Conservation (phyloP, 164 flowering plant species). For the Umbellularia californica region DNA sequence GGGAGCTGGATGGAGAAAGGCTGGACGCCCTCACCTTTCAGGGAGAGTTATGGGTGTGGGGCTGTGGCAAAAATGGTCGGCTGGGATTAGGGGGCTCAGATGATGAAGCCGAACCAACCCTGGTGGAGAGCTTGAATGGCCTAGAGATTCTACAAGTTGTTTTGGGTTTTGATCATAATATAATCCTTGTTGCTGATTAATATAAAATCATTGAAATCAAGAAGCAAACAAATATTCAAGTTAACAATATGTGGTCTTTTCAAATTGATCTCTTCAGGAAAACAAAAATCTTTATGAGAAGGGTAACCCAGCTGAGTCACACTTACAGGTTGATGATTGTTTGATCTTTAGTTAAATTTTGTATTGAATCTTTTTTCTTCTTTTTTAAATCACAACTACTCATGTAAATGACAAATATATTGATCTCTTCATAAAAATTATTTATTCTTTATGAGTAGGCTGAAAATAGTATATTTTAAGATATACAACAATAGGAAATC, state of each 20-base stretch:
- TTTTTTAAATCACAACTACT: not conserved
- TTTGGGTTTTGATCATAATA: constrained; percentile 74
- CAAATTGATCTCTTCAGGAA: not conserved
- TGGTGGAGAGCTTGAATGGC: constrained; percentile 50
- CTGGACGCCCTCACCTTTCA: constrained; percentile 51
- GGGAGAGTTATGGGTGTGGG: constrained; percentile 73
- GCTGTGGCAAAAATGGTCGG: constrained; percentile 79
- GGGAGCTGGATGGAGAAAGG: constrained; percentile 41
- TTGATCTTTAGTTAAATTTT: not conserved
- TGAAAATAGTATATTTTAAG: not conserved
- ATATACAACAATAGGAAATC: constrained; percentile 6
- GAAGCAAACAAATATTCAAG: not conserved
- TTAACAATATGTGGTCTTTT: not conserved
- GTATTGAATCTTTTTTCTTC: not conserved
- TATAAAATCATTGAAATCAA: not conserved
- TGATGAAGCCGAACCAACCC: constrained; percentile 60
- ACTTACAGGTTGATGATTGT: not conserved
- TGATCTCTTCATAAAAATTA: not conserved
- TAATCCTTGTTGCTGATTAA: constrained; percentile 40
- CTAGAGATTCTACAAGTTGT: constrained; percentile 53
- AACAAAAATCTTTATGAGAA: not conserved
- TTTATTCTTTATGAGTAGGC: not conserved
- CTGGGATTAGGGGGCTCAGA: constrained; percentile 77
- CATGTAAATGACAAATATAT: not conserved
- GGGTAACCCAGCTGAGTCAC: not conserved